Evolutionary conservation across 2,329 filamentous ascomycete genomes (phyloP), one percentile per base, ranked within the genome.

Genomic region (Venturia asperata): DNA sequence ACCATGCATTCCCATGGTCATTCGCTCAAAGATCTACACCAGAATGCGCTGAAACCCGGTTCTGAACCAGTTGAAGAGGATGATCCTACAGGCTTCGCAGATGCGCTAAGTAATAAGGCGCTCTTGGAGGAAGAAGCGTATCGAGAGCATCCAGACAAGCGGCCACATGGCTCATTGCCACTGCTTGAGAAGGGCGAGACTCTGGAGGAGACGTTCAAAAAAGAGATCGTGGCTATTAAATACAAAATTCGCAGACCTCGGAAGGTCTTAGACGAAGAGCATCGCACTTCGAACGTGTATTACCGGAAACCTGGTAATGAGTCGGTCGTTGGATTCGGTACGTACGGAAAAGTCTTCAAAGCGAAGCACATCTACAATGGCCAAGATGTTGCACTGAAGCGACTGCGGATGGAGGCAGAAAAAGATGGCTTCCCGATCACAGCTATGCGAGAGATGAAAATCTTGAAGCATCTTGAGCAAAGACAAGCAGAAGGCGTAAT

Each of bases 301-400:
- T 96, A 89, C 77, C 84, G 93, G 68, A 97, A 97, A 74, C 92
- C 92, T 1, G 93, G 93, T n/a, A 96, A 97, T 70, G 93, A 96
- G 74, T 97, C 93, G 0, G 93, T 97, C 0, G 89, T 97, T 24
- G 93, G 93, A 19, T 96, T 93, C 55, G 93, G 93, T 13, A 97
- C 93, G 0, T 97, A 97, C 71, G 94, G 91, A 63, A 96, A 96
- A 75, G 92, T 96, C 5, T 96, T 95, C 81, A 96, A 96, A 74
- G 92, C 87, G n/a, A 80, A 92, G 10, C 91, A 96, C 72, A 90
- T 94, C n/a, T 95, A 95, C 73, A 96, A 90, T 1, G 90, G 90
- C 70, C 85, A 86, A 49, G 82, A 90, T 66, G 92, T 95, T 30
- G 92, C 92, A 1, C 80, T 96, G 66, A 96, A 96, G 78, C 89